These are phyloP conservation scores for Spinacia oleracea DNA, from an alignment of 179 eudicot species.

Conservation along the genomic window DNA sequence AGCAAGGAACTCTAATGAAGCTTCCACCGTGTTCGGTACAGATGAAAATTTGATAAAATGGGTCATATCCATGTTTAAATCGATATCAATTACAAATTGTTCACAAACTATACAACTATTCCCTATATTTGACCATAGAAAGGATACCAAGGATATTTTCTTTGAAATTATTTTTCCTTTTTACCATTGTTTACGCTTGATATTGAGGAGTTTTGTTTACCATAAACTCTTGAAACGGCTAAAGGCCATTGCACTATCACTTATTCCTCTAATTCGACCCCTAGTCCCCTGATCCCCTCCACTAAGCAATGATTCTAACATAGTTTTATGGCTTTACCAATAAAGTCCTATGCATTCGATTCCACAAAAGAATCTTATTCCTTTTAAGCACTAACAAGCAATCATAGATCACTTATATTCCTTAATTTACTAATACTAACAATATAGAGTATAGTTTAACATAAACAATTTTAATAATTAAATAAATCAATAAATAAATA, in stretches of 20 bases:
- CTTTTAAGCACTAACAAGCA: conserved; percentile 23
- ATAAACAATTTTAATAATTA: not conserved
- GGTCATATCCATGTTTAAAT: not conserved
- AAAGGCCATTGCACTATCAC: conserved; percentile 9
- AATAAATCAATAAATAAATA: not conserved
- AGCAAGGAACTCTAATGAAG: not conserved
- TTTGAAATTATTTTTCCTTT: no score
- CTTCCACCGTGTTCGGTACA: not conserved
- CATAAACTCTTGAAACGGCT: not conserved
- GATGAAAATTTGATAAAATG: not conserved
- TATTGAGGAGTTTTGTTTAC: not conserved
- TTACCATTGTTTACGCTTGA: not conserved
- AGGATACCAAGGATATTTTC: not conserved
- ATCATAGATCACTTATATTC: not conserved
- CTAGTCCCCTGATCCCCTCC: conserved; percentile 1
- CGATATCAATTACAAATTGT: not conserved
- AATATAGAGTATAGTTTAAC: not conserved
- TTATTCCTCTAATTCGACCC: not conserved
- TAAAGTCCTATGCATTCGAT: conserved; percentile 17
- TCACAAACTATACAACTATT: not conserved
- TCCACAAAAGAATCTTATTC: conserved; percentile 18
- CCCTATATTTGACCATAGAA: not conserved
- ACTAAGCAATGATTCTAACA: conserved; percentile 24
- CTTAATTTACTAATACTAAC: not conserved
- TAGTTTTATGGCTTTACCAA: not conserved